These are phyloP conservation scores for Eremomyces bilateralis DNA, from an alignment of 495 filamentous ascomycete genomes.

Conservation along the genomic window DNA sequence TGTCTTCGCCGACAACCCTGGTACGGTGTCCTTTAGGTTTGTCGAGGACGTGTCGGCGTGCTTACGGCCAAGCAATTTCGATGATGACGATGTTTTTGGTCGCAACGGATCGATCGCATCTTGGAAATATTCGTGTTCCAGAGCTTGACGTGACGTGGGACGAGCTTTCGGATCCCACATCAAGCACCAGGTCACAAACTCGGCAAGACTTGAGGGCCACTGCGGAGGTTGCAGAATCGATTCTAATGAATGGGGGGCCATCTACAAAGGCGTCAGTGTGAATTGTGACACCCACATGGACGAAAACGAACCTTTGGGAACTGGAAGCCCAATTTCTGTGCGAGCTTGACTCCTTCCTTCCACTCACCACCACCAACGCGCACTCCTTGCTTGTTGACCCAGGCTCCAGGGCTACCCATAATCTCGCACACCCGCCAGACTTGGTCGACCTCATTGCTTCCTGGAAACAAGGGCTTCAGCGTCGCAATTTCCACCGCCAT, in stretches of 20 bases:
- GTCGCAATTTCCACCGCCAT: conserved; percentile 99
- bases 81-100: conserved; percentile 76
- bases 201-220: conserved; percentile 71
- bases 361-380: conserved; percentile 93
- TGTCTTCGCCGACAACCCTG: conserved; percentile 53
- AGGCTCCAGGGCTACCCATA: conserved; percentile 96
- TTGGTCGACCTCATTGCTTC: conserved; percentile 96
- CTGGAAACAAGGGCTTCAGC: conserved; percentile 89
- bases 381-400: conserved; percentile 75
- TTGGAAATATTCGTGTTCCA: conserved; percentile 87
- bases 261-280: conserved; percentile 28
- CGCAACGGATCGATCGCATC: conserved; percentile 85
- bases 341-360: conserved; percentile 81
- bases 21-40: conserved; percentile 40
- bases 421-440: conserved; percentile 99
- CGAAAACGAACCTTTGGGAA: conserved; percentile 54
- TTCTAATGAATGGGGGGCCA: conserved; percentile 96
- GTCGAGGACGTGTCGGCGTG: conserved; percentile 46
- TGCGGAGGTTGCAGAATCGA: conserved; percentile 73
- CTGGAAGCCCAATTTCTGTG: conserved; percentile 90
- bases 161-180: conserved; percentile 97
- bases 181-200: conserved; percentile 96
- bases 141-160: conserved; percentile 82
- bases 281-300: background rate
- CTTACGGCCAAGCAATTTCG: conserved; percentile 66